phyloP scores from a whole-genome alignment of 352 stramenopile genomes.

The Thraustotheca clavata region DNA sequence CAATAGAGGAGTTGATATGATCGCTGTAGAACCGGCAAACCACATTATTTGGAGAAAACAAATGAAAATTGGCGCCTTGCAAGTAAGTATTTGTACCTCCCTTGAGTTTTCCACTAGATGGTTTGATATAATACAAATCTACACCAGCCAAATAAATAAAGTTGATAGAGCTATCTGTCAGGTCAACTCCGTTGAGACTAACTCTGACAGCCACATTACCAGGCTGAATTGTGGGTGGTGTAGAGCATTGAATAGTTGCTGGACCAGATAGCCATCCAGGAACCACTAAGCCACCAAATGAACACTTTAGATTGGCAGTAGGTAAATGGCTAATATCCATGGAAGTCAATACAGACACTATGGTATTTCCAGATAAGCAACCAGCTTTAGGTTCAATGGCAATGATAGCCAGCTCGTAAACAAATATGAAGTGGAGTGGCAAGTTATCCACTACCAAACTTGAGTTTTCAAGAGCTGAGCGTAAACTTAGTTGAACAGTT shows the following conservation, averaged over 20 bases:
- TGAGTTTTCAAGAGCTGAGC: neutral
- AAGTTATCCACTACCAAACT: neutral
- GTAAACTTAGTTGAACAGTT: neutral
- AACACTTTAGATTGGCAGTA: neutral
- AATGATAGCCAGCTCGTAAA: neutral
- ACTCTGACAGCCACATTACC: neutral
- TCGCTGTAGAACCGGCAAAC: neutral
- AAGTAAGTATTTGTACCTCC: neutral
- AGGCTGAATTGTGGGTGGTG: neutral
- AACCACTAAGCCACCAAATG: neutral
- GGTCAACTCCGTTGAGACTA: constrained; percentile 5
- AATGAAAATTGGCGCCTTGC: neutral
- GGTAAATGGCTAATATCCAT: neutral
- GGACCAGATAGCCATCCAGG: neutral
- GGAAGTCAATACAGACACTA: neutral
- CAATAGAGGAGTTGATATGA: neutral
- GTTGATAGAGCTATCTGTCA: neutral
- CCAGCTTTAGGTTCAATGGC: neutral
- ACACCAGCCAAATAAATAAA: neutral
- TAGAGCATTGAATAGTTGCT: neutral
- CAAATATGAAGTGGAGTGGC: neutral
- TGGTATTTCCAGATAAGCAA: neutral
- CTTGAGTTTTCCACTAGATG: neutral
- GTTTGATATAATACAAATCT: neutral
- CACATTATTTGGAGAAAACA: neutral